phyloP scores from a whole-genome alignment of 257 asterid genomes.

The Solanum pennellii region DNA sequence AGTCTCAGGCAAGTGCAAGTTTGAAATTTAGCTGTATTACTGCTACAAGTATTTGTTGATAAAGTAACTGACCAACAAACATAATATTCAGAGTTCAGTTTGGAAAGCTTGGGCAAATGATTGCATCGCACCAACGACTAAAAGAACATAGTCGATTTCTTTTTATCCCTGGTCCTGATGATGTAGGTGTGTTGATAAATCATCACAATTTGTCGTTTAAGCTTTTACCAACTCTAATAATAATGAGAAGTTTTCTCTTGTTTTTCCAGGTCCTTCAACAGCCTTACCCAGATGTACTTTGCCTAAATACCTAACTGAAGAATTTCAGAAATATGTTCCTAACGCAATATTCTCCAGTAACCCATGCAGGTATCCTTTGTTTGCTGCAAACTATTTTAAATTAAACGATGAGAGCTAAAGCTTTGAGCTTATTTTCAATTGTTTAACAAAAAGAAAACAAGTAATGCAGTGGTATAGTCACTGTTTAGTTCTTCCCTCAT shows the following conservation, averaged over 20 bases:
- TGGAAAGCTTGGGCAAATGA: conserved; percentile 79
- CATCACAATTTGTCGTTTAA: not conserved
- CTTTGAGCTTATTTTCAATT: not conserved
- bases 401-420: not conserved
- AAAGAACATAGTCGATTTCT: conserved; percentile 69
- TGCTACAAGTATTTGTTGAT: not conserved
- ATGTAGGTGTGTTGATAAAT: conserved; percentile 50
- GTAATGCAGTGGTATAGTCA: not conserved
- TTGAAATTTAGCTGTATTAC: conserved; percentile 3
- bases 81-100: conserved; percentile 52
- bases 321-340: conserved; percentile 58
- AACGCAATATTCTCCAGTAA: conserved; percentile 71
- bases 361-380: conserved; percentile 75
- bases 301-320: conserved; percentile 83
- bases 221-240: not conserved
- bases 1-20: conserved; percentile 49
- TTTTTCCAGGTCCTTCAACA: conserved; percentile 73
- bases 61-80: conserved; percentile 2
- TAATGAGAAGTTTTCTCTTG: not conserved
- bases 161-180: conserved; percentile 97
- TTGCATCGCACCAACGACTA: conserved; percentile 67
- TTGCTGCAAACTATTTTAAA: not conserved
- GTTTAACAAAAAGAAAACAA: not conserved
- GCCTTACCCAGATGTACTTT: conserved; percentile 70
- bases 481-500: not conserved